phyloP scores from a whole-genome alignment of 805 yeast genomes.

The Candida wancherniae region DNA sequence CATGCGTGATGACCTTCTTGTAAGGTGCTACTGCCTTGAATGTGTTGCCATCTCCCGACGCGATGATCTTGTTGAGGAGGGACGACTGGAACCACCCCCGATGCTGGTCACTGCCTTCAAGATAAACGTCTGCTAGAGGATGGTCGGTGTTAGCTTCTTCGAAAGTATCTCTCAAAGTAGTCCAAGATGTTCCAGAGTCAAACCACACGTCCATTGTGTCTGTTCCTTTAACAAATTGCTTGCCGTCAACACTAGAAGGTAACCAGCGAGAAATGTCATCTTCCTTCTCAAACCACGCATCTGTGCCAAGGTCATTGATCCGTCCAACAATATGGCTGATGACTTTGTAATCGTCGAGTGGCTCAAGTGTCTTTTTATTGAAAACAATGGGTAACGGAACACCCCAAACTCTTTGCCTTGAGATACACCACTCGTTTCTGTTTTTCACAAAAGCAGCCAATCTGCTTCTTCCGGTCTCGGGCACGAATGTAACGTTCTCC shows the following conservation, averaged over 20 bases:
- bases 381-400: conserved; percentile 92
- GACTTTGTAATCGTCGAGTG: conserved; percentile 53
- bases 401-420: conserved; percentile 96
- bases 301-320: conserved; percentile 59
- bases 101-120: conserved; percentile 98
- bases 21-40: conserved; percentile 52
- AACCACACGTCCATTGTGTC: conserved; percentile 99
- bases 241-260: conserved; percentile 50
- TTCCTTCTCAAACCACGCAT: conserved; percentile 71
- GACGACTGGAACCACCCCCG: conserved; percentile 99
- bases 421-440: conserved; percentile 95
- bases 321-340: conserved; percentile 53
- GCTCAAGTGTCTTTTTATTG: conserved; percentile 51
- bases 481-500: conserved; percentile 62
- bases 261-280: conserved; percentile 63
- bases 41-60: conserved; percentile 40
- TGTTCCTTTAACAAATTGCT: conserved; percentile 54
- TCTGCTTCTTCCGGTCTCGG: conserved; percentile 67
- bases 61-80: conserved; percentile 65
- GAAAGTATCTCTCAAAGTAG: conserved; percentile 39
- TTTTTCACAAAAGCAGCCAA: conserved; percentile 65
- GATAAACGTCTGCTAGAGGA: conserved; percentile 65
- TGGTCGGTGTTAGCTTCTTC: conserved; percentile 29
- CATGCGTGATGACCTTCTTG: conserved; percentile 79
- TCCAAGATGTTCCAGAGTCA: conserved; percentile 95